Base-by-base conservation (phyloP, 305 asterid species). In the Fraxinus ornus region DNA sequence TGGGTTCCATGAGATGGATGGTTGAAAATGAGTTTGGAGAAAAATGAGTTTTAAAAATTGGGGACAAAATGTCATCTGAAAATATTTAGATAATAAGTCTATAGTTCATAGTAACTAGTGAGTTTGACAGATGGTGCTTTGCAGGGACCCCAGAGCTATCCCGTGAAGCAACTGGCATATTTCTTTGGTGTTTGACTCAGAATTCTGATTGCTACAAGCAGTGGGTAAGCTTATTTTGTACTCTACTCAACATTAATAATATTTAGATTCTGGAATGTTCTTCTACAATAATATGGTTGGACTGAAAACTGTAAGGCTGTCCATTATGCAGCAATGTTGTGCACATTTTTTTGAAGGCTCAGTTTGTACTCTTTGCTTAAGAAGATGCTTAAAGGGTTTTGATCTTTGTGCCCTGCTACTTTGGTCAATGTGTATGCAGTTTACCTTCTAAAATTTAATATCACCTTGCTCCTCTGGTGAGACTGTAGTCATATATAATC, bases 151-250 rank as follows among this genome's bases (percentile, higher is more conserved):
- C 87, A 22, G 89, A 80, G 78, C 84, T 89, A 80, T 87, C 90
- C 39, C 78, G 73, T 55, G 92, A 89, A 85, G 92, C 90, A 70
- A n/a, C 85, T 39, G 77, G 80, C 80, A 80, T 89, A 68, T 87
- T 86, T 66, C 36, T 84, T 44, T 89, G 90, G 90, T 86, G 89
- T 83, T 84, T 89, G 85, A 82, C 86, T 74, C 92, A 89, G 72
- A 85, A 78, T 47, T 78, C 86, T 72, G 92, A 89, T 28, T 85
- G 88, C 37, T 86, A 84, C 80, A 82, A 84, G 83, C 87, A 86
- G 79, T 87, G 92, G 92, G 89, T 87, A 86, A 44, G 88, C 21
- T 47, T 71, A 39, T 37, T 8, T 52, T 52, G 10, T 19, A 21
- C 33, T 83, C 57, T 19, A 30, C 62, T 55, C 66, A 2, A 6